phyloP scores from a whole-genome alignment of 108 stramenopile species.

The Ochromonas danica region DNA sequence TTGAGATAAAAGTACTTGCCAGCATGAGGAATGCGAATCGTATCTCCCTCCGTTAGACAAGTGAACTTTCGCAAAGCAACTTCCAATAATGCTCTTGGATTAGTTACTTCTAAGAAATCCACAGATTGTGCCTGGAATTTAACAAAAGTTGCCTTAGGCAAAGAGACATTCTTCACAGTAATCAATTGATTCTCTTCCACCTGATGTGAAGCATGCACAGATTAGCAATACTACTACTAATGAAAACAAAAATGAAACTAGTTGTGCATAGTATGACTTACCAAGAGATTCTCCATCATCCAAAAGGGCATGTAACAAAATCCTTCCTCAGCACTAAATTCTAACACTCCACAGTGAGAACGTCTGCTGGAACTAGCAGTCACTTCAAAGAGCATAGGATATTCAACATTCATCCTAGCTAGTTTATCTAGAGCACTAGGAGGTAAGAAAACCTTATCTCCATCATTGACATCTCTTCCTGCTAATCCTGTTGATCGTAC shows the following conservation, averaged over 20 bases:
- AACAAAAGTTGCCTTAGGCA: conserved; percentile 92
- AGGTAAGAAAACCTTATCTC: conserved; percentile 96
- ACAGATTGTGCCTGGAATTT: conserved; percentile 96
- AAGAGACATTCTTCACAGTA: conserved; percentile 82
- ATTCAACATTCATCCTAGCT: conserved; percentile 71
- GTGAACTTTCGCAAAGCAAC: conserved; percentile 86
- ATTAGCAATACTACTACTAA: too few species aligned
- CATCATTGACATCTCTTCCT: conserved; percentile 55
- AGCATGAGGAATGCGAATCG: conserved; percentile 94
- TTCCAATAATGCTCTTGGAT: conserved; percentile 96
- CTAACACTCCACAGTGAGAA: conserved; percentile 94
- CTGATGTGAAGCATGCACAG: too few species aligned
- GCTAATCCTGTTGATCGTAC: background rate
- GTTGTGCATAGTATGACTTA: background rate
- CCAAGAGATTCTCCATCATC: conserved; percentile 93
- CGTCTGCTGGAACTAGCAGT: conserved; percentile 58
- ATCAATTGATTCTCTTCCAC: conserved; percentile 77
- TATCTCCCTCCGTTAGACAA: conserved; percentile 95
- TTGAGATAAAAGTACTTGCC: conserved; percentile 89
- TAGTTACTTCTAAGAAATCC: conserved; percentile 97
- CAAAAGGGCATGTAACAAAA: conserved; percentile 94
- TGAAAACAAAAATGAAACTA: too few species aligned
- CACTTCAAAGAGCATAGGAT: conserved; percentile 88
- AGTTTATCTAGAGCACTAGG: conserved; percentile 92
- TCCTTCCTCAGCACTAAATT: conserved; percentile 99